phyloP scores from a whole-genome alignment of 2,329 filamentous ascomycete species.

The Microdochium paspali region DNA sequence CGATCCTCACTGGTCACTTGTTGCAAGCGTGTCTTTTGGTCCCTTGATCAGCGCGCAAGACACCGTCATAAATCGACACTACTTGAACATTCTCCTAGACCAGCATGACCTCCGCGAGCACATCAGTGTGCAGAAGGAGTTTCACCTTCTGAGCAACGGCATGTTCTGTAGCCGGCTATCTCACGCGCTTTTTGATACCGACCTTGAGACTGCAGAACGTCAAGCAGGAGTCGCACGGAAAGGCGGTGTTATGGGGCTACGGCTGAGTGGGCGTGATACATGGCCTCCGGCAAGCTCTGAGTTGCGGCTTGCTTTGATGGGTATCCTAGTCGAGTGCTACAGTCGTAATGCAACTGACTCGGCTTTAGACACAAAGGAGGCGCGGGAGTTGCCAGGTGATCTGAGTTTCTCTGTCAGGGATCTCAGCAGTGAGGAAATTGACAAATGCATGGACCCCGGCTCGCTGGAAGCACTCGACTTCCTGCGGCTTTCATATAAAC shows the following conservation, averaged over 20 bases:
- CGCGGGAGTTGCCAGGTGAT: conserved; percentile 50
- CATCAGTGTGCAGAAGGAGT: conserved; percentile 65
- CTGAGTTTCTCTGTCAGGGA: conserved; percentile 80
- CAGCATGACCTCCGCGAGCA: conserved; percentile 64
- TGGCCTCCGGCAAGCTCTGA: conserved; percentile 96
- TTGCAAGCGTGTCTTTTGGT: conserved; percentile 64
- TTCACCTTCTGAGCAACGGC: conserved; percentile 78
- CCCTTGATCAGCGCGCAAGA: conserved; percentile 68
- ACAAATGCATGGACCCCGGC: conserved; percentile 72
- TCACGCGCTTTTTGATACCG: conserved; percentile 75
- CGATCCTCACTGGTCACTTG: conserved; percentile 46
- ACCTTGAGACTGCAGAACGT: conserved; percentile 70
- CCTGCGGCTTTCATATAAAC: conserved; percentile 73
- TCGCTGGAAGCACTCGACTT: conserved; percentile 90
- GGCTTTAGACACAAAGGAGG: conserved; percentile 13
- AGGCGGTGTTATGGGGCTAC: conserved; percentile 69
- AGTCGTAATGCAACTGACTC: conserved; percentile 15
- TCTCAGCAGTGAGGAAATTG: conserved; percentile 67
- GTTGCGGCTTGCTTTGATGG: conserved; percentile 80
- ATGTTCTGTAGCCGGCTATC: conserved; percentile 73
- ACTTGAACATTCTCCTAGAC: conserved; percentile 65
- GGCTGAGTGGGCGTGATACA: conserved; percentile 67
- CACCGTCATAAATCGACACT: conserved; percentile 66
- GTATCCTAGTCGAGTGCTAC: conserved; percentile 71
- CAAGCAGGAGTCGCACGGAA: conserved; percentile 58